Percentiles rank a stretch among this genome's conserved stretches.
phyloP scores from a whole-genome alignment of 108 stramenopile genomes.

The Skeletonema grethae region DNA sequence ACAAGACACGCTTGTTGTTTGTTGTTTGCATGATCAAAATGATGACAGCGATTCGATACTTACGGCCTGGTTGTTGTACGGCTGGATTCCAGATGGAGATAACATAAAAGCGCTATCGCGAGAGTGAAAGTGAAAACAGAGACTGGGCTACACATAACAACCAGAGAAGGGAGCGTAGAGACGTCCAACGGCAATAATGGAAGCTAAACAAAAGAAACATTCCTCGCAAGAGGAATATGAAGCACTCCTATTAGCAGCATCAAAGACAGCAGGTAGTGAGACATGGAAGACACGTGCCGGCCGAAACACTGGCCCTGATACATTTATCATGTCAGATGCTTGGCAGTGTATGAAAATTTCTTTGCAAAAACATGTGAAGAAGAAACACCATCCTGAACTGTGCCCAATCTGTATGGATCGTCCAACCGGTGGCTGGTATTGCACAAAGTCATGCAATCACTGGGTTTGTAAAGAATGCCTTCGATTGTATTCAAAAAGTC shows the following conservation, averaged over 20 bases:
- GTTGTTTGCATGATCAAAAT: too few relatives aligned
- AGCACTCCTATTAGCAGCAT: conserved; percentile 40
- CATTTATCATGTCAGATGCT: conserved; percentile 29
- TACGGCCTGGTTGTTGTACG: too few relatives aligned
- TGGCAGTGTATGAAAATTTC: conserved; percentile 32
- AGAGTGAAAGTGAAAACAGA: too few relatives aligned
- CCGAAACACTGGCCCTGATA: conserved; percentile 36
- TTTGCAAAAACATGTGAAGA: conserved; percentile 25
- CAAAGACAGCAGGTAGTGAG: conserved; percentile 39
- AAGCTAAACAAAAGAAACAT: background rate
- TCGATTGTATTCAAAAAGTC: conserved; percentile 54
- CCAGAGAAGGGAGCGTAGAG: too few relatives aligned
- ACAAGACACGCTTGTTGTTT: too few relatives aligned
- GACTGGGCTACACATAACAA: too few relatives aligned
- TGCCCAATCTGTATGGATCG: conserved; percentile 50
- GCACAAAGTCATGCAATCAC: conserved; percentile 64
- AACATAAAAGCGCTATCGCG: too few relatives aligned
- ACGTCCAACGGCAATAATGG: background rate
- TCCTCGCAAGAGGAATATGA: conserved; percentile 21
- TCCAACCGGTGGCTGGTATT: conserved; percentile 51
- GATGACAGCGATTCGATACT: too few relatives aligned
- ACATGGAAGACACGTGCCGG: conserved; percentile 5
- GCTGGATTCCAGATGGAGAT: too few relatives aligned
- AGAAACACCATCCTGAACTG: background rate
- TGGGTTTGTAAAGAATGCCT: conserved; percentile 66